These are phyloP conservation scores for Venturia carpophila DNA, from an alignment of 2,329 filamentous ascomycete species.

Conservation along the genomic window DNA sequence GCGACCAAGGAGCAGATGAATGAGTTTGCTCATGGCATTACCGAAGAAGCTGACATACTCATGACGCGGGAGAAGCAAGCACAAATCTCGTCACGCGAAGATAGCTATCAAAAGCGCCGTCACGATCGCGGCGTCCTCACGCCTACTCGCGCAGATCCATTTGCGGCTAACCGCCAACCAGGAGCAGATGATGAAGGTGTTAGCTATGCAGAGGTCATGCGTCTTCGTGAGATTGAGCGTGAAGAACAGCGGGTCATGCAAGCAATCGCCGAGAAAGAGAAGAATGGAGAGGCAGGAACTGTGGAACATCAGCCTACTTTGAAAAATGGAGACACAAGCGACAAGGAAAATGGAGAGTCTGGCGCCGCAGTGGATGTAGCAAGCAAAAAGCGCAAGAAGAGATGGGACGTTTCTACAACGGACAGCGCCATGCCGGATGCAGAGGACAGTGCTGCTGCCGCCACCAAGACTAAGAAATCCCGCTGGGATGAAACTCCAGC, in stretches of 20 bases:
- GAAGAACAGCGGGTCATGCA: conserved; percentile 83
- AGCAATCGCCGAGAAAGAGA: conserved; percentile 69
- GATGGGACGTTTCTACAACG: conserved; percentile 75
- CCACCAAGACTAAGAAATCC: conserved; percentile 64
- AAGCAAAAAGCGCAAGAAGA: conserved; percentile 66
- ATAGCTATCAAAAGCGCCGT: conserved; percentile 93
- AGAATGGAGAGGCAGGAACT: conserved; percentile 43
- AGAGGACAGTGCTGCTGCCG: conserved; percentile 39
- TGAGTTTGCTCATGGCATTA: conserved; percentile 82
- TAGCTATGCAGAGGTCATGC: conserved; percentile 87
- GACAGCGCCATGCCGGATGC: conserved; percentile 36
- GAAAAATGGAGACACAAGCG: conserved; percentile 50
- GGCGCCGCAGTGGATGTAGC: conserved; percentile 54
- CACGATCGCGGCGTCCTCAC: conserved; percentile 76
- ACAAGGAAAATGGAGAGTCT: conserved; percentile 66
- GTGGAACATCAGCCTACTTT: conserved; percentile 66
- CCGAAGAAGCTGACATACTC: conserved; percentile 87
- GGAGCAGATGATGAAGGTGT: conserved; percentile 60
- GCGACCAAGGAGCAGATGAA: conserved; percentile 87
- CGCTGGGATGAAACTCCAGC: conserved; percentile 81
- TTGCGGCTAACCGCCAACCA: conserved; percentile 65
- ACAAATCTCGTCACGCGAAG: conserved; percentile 86
- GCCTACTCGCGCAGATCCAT: conserved; percentile 77
- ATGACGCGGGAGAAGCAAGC: conserved; percentile 80
- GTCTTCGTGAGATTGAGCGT: conserved; percentile 77